Base-by-base conservation (phyloP, 305 asterid genomes). In the Solanum hybrid region DNA sequence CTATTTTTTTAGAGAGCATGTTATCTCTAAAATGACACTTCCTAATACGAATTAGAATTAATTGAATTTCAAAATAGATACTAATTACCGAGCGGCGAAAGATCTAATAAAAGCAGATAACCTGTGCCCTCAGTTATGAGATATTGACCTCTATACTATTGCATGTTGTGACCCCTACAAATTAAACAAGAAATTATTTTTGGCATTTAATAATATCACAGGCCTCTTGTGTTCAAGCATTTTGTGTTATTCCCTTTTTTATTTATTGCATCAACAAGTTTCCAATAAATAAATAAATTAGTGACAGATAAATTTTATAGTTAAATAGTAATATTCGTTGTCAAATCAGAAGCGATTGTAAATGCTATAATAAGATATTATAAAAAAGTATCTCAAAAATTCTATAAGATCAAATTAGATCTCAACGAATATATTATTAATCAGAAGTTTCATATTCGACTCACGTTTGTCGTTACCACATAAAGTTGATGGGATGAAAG, bases 71-170 rank as follows among this genome's bases (percentile, higher is more conserved):
- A 29, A 31, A 75, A 31, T 1, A 0, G 5, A 14, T 73, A 73
- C 0, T 5, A 0, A 14, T 29, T 13, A 13, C 0, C n/a, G n/a
- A 29, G 11, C 5, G 12, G 31, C 22, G 7, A 79, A 79, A 79
- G 22, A 11, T 79, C 2, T 79, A 36, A 82, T n/a, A 51, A 36
- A 36, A 72, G 88, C 90, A 86, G 13, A 72, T 11, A 71, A 64
- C 69, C 6, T 91, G 91, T 89, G 91, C 51, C 69, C 42, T 90
- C 92, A 88, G 87, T 89, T 88, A 90, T 90, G 91, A 79, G 60
- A 42, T 32, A 66, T 60, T 72, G 51, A 87, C 85, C 51, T 88
- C 64, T 85, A 26, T 79, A 46, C 11, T 46, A 51, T 51, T 46
- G 8, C 40, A 76, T 32, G 16, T 8, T 73, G 89, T 88, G 92